Evolutionary conservation across 2,329 filamentous ascomycete species (phyloP).

Genomic region (Fusarium verrucosum): DNA sequence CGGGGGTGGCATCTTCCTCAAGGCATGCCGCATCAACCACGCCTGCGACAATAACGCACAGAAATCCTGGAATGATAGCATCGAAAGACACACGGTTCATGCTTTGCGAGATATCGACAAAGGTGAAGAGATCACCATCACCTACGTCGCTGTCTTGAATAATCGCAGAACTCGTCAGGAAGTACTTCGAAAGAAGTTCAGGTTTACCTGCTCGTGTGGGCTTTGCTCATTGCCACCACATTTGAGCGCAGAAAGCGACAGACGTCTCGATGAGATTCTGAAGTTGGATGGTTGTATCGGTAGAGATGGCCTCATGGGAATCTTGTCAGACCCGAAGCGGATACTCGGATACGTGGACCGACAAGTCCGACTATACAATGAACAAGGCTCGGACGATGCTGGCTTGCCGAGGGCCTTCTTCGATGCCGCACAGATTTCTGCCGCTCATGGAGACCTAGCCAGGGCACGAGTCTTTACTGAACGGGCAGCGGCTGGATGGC

Average conservation of each 20-base stretch:
- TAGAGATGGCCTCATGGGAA: not conserved
- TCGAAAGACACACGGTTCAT: conserved; percentile 37
- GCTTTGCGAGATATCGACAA: conserved; percentile 36
- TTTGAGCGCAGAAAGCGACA: not conserved
- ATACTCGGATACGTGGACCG: not conserved
- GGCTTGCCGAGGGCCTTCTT: not conserved
- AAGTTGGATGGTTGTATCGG: not conserved
- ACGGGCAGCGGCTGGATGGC: not conserved
- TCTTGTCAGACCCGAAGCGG: not conserved
- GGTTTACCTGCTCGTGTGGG: not conserved
- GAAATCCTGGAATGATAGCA: conserved; percentile 37
- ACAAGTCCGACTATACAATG: not conserved
- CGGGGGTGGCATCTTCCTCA: conserved; percentile 32
- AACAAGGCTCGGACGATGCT: not conserved
- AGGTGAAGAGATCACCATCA: conserved; percentile 42
- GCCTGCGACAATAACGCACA: conserved; percentile 43
- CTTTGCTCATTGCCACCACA: not conserved
- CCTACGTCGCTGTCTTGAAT: no score
- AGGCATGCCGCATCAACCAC: conserved; percentile 44
- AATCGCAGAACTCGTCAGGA: not conserved
- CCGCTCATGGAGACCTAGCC: conserved; percentile 1
- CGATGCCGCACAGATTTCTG: not conserved
- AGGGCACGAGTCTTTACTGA: conserved; percentile 15
- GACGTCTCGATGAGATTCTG: not conserved
- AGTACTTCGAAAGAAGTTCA: not conserved